Conservation (phyloP, 1,284 basidiomycete genomes). For the Testicularia cyperi region DNA sequence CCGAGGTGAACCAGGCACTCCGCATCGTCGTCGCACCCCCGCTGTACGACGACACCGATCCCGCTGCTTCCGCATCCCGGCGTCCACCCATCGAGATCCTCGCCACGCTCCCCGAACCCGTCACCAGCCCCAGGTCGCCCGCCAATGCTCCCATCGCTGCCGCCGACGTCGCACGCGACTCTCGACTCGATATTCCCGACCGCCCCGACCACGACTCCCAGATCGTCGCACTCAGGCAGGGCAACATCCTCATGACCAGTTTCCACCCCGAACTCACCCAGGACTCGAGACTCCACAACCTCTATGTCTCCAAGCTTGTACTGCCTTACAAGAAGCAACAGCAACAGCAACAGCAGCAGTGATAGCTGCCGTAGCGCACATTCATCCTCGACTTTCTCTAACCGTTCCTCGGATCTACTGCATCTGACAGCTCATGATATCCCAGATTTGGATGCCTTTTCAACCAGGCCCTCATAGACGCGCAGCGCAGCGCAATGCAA, state of each 20-base stretch:
- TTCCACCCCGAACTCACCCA: constrained; percentile 93
- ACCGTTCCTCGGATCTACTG: not conserved
- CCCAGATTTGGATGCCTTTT: too few species aligned
- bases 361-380: too few species aligned
- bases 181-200: constrained; percentile 12
- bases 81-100: constrained; percentile 65
- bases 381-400: not conserved
- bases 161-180: constrained; percentile 10
- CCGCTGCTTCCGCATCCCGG: constrained; percentile 10
- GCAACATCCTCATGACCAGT: constrained; percentile 78
- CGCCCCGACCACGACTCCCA: constrained; percentile 62
- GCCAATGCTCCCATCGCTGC: constrained; percentile 12
- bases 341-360: too few species aligned
- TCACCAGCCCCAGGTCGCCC: constrained; percentile 61
- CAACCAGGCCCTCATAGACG: too few species aligned
- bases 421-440: too few species aligned
- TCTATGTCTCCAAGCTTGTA: constrained; percentile 66
- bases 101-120: constrained; percentile 69
- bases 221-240: constrained; percentile 85
- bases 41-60: constrained; percentile 25
- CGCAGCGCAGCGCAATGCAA: too few species aligned
- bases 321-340: constrained; percentile 11
- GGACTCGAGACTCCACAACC: constrained; percentile 85
- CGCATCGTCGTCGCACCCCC: constrained; percentile 41
- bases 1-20: constrained; percentile 10